Base-by-base conservation (phyloP, 2,329 filamentous ascomycete genomes). In the Colletotrichum sp. region DNA sequence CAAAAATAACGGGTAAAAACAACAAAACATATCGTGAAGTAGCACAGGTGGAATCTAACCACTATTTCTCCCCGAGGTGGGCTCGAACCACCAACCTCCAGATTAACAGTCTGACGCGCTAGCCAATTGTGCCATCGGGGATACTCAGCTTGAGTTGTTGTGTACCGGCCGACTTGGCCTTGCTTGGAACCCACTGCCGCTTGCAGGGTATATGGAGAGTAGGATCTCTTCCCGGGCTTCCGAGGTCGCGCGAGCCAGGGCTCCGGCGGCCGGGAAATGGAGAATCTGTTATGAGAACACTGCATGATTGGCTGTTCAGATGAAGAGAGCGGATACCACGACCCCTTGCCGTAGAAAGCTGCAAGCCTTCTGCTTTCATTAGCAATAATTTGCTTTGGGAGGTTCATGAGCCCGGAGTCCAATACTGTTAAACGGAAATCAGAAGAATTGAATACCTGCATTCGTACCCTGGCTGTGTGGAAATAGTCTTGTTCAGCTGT, bases 41-140 rank as follows among this genome's bases (percentile, higher is more conserved):
- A 2, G 3, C 8, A 55, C n/a, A 3, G 4, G 70, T 32, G 73
- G 73, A 18, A 15, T 73, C 9, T 16, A 76, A 73, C 73, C 73
- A 73, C 70, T 15, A 24, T 2, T 1, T 18, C 73, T 76, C 73
- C 73, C 73, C 73, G 70, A 70, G 58, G 73, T 76, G 73, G 73
- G 73, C 73, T 76, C 73, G 73, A 76, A 76, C 73, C 73, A 76
- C 73, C 58, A 76, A 76, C 73, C 73, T 76, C 73, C 73, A 76
- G 73, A 76, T 76, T 76, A 76, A 76, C 73, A 76, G 73, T 73
- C 73, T 76, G 73, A 76, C 73, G 73, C 73, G 73, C 73, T 76
- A 76, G 73, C 73, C 73, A 76, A 76, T 76, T 76, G 73, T 76
- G 73, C 73, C 73, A 76, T 65, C 70, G 73, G 73, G 73, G 73